These are phyloP conservation scores for Penicillium angulare DNA, from an alignment of 495 filamentous ascomycete genomes.

Conservation along the genomic window DNA sequence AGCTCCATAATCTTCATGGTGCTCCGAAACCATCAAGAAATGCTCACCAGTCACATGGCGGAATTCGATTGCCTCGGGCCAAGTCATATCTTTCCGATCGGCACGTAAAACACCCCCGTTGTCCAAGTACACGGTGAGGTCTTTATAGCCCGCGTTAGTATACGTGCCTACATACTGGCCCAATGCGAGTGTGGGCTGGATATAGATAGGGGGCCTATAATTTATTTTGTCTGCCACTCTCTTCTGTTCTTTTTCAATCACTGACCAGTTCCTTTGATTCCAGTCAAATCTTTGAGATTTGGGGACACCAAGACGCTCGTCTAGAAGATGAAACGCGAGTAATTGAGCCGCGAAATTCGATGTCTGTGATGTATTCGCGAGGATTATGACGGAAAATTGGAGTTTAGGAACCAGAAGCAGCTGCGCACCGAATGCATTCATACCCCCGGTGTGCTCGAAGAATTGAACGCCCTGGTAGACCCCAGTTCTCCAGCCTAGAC, in stretches of 20 bases:
- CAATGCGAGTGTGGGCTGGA: not conserved
- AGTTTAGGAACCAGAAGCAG: conserved; percentile 44
- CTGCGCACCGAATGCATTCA: conserved; percentile 44
- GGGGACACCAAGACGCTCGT: not conserved
- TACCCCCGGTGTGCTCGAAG: conserved; percentile 42
- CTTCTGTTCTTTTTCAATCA: not conserved
- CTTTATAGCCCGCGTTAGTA: not conserved
- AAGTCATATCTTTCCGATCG: conserved; percentile 3
- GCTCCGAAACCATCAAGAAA: not conserved
- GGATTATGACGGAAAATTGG: conserved; percentile 37
- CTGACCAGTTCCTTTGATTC: conserved; percentile 1
- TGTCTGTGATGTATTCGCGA: conserved; percentile 42
- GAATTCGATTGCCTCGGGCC: not conserved
- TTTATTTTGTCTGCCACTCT: not conserved
- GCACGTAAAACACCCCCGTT: not conserved
- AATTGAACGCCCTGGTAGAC: conserved; percentile 41
- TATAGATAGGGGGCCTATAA: not conserved
- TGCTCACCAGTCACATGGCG: conserved; percentile 2
- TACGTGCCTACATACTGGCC: not conserved
- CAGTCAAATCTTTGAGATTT: not conserved
- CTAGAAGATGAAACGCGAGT: conserved; percentile 3
- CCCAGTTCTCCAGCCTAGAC: conserved; percentile 41
- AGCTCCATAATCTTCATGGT: conserved; percentile 3
- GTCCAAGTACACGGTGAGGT: not conserved
- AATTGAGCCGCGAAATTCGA: conserved; percentile 4